Evolutionary conservation across 2,329 filamentous ascomycete genomes (phyloP).

Genomic region (Aaosphaeria pasadenensis): DNA sequence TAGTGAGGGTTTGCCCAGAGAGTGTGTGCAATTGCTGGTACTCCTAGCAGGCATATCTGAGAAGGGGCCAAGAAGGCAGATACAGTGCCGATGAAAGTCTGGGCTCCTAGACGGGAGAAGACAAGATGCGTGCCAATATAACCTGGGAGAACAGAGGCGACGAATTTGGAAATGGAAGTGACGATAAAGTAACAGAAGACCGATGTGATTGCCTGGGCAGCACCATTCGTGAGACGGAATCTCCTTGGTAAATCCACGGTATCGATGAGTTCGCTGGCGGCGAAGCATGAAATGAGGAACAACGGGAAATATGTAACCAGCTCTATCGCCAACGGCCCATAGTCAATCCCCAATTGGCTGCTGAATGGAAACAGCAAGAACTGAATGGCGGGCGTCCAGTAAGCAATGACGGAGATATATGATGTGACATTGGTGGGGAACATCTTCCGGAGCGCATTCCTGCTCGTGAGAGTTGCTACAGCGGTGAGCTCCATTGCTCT

Average conservation of each 20-base stretch:
- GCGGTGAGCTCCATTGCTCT: slow-evolving; percentile 63
- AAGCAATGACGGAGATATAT: slow-evolving; percentile 69
- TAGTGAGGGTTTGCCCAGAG: slow-evolving; percentile 72
- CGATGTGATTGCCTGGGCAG: slow-evolving; percentile 64
- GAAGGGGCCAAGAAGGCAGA: slow-evolving; percentile 70
- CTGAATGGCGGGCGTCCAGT: slow-evolving; percentile 72
- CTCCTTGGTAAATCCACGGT: slow-evolving; percentile 33
- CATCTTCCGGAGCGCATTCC: slow-evolving; percentile 54
- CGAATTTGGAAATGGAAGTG: slow-evolving; percentile 45
- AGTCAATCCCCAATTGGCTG: slow-evolving; percentile 60
- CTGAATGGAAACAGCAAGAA: slow-evolving; percentile 68
- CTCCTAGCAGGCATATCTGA: slow-evolving; percentile 60
- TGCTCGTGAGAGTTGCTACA: slow-evolving; percentile 70
- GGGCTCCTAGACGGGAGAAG: slow-evolving; percentile 69
- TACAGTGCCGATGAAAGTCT: slow-evolving; percentile 62
- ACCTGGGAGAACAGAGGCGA: slow-evolving; percentile 40
- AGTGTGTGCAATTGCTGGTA: slow-evolving; percentile 73
- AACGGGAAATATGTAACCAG: slow-evolving; percentile 62
- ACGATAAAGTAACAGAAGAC: slow-evolving; percentile 66
- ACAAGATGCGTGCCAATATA: slow-evolving; percentile 61
- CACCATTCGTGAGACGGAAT: slow-evolving; percentile 54
- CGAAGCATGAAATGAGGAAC: slow-evolving; percentile 39
- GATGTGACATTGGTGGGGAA: slow-evolving; percentile 46
- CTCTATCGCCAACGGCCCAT: slow-evolving; percentile 76
- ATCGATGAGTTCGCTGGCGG: slow-evolving; percentile 56